Evolutionary conservation across 305 asterid genomes (phyloP).

Genomic region (Rubia peregrina): DNA sequence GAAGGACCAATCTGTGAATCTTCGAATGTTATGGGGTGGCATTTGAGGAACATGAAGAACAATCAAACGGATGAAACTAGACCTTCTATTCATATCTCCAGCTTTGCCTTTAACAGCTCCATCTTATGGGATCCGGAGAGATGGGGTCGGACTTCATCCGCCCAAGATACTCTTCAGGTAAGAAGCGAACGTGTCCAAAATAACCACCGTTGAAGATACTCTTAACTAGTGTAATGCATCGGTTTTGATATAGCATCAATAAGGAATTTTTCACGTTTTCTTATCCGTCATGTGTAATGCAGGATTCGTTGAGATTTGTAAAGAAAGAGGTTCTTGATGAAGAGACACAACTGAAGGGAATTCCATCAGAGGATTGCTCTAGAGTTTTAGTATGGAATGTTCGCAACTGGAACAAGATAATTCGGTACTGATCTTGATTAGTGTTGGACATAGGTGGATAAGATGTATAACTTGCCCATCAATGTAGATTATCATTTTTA

Average conservation of each 20-base stretch:
- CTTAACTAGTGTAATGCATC: neutral
- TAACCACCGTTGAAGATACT: neutral
- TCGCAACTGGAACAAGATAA: conserved; percentile 20
- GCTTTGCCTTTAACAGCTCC: conserved; percentile 85
- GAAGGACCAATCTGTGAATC: conserved; percentile 78
- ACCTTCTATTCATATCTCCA: conserved; percentile 60
- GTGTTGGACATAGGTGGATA: neutral
- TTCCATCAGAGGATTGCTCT: conserved; percentile 55
- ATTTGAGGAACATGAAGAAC: conserved; percentile 55
- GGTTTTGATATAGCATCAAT: neutral
- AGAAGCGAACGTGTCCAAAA: too few species aligned
- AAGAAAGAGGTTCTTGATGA: conserved; percentile 69
- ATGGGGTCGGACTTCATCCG: conserved; percentile 84
- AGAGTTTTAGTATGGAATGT: conserved; percentile 55
- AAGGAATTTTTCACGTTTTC: neutral
- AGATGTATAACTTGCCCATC: neutral
- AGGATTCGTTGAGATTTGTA: conserved; percentile 60
- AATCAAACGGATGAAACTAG: conserved; percentile 34
- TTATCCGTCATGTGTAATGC: conserved; percentile 6
- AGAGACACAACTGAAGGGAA: conserved; percentile 61
- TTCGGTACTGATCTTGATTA: neutral
- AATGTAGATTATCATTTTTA: neutral
- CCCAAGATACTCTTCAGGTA: conserved; percentile 73
- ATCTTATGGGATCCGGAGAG: conserved; percentile 95
- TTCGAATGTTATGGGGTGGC: conserved; percentile 80